Base-by-base conservation (phyloP, 2,329 filamentous ascomycete species). In the Penicillium expansum region DNA sequence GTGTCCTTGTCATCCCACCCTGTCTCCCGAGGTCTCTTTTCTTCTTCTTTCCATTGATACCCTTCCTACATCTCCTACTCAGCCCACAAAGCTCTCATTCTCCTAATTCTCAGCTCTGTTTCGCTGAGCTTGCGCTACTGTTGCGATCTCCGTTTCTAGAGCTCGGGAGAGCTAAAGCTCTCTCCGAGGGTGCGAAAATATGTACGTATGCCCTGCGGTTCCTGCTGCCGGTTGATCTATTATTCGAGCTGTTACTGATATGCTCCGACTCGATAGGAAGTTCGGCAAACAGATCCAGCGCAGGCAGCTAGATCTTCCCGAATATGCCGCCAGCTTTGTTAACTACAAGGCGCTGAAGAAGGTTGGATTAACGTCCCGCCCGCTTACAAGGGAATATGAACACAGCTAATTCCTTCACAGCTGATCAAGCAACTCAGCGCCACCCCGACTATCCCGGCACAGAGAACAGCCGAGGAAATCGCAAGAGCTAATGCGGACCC, bases 261-360 rank as follows among this genome's bases (percentile, higher is more conserved):
- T 54, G 24, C 16, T n/a, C 4, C 27, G 29, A 35, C 18, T 32
- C 16, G 52, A 56, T 70, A 99, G 93, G 94, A 99, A 99, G 85
- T 99, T 99, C 81, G 94, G 94, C 77, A 99, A 99, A 82, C 91
- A 97, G 75, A 96, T 99, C 67, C 94, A 97, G 82, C 96, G 96
- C 82, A 89, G 92, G 74, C 94, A 99, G 83, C 90, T 99, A 71
- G 94, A 99, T 76, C 92, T 99, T 59, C 94, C 94, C 59, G 94
- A 99, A 84, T 99, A 99, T 88, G 93, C 94, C 61, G 92, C 93
- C 63, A 97, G 92, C 78, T 99, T 99, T 74, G 92, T 97, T 68
- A 97, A 99, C 79, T 99, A 99, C 82, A 99, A 99, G 80, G 92
- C 92, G 59, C 82, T 99, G 67, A 99, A 99, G 79, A 97, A 97